These are phyloP conservation scores for Fraxinus albicans DNA, from an alignment of 305 asterid species.

Conservation along the genomic window DNA sequence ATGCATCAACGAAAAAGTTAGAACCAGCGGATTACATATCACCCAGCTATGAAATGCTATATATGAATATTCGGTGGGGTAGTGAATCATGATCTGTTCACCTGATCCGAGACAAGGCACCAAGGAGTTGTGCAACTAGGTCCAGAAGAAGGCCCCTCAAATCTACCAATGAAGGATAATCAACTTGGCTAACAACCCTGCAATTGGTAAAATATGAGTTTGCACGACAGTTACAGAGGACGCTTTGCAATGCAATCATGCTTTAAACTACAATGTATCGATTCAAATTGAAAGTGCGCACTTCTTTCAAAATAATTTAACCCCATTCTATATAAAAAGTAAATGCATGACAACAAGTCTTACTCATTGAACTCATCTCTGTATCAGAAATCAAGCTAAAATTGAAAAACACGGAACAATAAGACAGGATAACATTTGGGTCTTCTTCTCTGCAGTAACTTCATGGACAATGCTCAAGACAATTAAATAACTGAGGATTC, in stretches of 20 bases:
- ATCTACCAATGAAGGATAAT: constrained; percentile 98
- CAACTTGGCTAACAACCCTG: constrained; percentile 99
- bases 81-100: constrained; percentile 28
- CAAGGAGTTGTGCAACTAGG: constrained; percentile 97
- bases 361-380: background rate
- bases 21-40: background rate
- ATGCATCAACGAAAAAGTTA: constrained; percentile 7
- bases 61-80: background rate
- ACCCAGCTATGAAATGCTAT: constrained; percentile 8
- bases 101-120: constrained; percentile 98
- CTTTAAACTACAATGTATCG: constrained; percentile 14
- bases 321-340: background rate
- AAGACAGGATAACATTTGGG: background rate
- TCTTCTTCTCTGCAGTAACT: background rate
- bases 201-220: constrained; percentile 25
- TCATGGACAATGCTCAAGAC: constrained; percentile 1
- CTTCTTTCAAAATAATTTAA: background rate
- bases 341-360: constrained; percentile 3
- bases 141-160: constrained; percentile 98
- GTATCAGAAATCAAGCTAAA: constrained; percentile 1
- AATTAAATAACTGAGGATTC: background rate
- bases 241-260: constrained; percentile 1
- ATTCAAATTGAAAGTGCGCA: background rate
- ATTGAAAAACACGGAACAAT: background rate
- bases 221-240: constrained; percentile 3